phyloP scores from a whole-genome alignment of 1,284 basidiomycete genomes.

The Cutaneotrichosporon mucoides region DNA sequence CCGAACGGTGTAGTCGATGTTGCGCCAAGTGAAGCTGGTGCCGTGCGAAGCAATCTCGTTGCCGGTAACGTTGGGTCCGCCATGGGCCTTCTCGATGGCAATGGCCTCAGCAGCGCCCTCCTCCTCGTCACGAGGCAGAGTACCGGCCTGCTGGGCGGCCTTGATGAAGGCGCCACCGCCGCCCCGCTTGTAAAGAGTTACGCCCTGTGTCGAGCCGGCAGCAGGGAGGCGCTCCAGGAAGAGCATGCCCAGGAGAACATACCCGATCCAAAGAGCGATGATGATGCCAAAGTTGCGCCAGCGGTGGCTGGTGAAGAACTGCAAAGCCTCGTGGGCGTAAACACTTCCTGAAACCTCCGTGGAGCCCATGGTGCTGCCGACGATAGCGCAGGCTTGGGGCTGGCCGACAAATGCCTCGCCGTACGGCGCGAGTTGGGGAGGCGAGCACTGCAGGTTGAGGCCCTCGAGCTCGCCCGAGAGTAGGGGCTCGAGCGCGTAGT shows the following conservation, averaged over 20 bases:
- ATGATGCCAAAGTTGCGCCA: conserved; percentile 54
- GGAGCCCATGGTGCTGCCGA: conserved; percentile 33
- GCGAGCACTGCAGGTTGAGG: conserved; percentile 41
- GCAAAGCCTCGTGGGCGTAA: conserved; percentile 45
- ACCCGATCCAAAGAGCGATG: conserved; percentile 41
- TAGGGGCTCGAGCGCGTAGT: conserved; percentile 39
- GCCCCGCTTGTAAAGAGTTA: conserved; percentile 38
- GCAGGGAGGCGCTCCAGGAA: conserved; percentile 27
- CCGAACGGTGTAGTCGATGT: conserved; percentile 51
- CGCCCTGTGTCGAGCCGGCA: conserved; percentile 35
- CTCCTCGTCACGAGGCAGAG: conserved; percentile 30
- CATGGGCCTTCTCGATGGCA: conserved; percentile 5
- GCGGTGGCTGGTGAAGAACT: conserved; percentile 44
- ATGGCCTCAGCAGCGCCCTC: conserved; percentile 9
- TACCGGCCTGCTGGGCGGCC: conserved; percentile 21
- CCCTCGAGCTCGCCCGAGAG: conserved; percentile 51
- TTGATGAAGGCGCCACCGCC: conserved; percentile 11
- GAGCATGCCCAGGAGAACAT: conserved; percentile 15
- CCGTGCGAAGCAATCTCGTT: background rate
- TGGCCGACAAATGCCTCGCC: conserved; percentile 38
- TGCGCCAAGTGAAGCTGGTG: conserved; percentile 50
- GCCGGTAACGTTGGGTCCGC: background rate
- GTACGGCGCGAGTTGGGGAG: conserved; percentile 47
- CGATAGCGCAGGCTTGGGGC: conserved; percentile 42
- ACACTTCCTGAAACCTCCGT: conserved; percentile 23